phyloP scores from a whole-genome alignment of 257 asterid species.

The Phtheirospermum japonicum region DNA sequence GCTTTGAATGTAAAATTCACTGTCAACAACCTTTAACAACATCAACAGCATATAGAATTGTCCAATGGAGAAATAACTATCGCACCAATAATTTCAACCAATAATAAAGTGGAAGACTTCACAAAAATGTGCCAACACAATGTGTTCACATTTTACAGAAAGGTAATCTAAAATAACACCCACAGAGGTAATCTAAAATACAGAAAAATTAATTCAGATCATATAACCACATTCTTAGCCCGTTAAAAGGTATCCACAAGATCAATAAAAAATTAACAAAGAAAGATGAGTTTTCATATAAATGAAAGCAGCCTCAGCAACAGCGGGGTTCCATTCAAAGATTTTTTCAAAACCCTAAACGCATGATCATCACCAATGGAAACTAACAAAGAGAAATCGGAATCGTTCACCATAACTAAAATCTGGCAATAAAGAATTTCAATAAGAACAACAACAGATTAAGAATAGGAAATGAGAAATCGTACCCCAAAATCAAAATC shows the following conservation, averaged over 20 bases:
- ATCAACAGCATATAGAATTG: no score
- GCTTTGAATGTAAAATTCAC: no score
- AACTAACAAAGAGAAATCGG: conserved; percentile 9
- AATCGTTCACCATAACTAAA: neutral
- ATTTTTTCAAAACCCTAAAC: conserved; percentile 12
- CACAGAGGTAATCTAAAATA: no score
- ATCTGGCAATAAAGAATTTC: neutral
- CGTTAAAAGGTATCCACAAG: no score
- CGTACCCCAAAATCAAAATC: conserved; percentile 15
- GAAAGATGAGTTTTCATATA: neutral
- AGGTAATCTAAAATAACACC: no score
- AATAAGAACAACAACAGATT: conserved; percentile 3
- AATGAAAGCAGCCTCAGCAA: conserved; percentile 15
- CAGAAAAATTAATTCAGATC: neutral
- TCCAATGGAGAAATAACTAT: no score
- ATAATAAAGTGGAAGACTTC: no score
- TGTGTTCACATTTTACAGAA: no score
- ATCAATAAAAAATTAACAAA: neutral
- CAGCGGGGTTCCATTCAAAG: neutral
- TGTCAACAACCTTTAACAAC: no score
- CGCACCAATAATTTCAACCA: no score
- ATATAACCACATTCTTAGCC: no score
- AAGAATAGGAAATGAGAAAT: neutral
- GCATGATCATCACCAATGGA: conserved; percentile 8
- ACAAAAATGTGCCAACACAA: no score